Percentiles rank a stretch among this genome's conserved stretches.
phyloP scores from a whole-genome alignment of 371 early-diverging fungal genomes.

The Haplosporangium sp. region DNA sequence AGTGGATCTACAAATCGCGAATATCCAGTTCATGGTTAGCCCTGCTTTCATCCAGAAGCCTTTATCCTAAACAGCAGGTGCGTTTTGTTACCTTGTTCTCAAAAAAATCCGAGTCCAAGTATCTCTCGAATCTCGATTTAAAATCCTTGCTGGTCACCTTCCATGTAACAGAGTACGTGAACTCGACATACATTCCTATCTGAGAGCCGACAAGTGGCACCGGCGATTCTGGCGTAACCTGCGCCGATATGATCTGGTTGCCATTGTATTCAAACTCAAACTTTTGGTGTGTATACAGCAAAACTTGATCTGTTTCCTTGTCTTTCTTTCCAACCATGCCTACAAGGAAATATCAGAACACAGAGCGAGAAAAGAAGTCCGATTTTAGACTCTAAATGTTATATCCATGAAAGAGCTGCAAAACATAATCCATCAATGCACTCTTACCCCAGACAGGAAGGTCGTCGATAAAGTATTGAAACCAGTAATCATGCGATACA shows the following conservation, averaged over 20 bases:
- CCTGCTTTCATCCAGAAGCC: no score
- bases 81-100: conserved; percentile 69
- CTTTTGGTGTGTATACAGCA: conserved; percentile 72
- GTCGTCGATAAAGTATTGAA: conserved; percentile 80
- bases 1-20: conserved; percentile 73
- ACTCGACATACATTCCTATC: conserved; percentile 60
- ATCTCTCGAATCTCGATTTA: conserved; percentile 72
- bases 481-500: conserved; percentile 74
- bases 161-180: conserved; percentile 83
- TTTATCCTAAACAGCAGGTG: no score
- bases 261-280: conserved; percentile 73
- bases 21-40: not conserved
- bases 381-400: not conserved
- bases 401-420: not conserved
- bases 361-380: not conserved
- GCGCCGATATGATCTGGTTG: conserved; percentile 70
- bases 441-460: conserved; percentile 64
- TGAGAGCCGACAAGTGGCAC: conserved; percentile 50
- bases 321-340: conserved; percentile 59
- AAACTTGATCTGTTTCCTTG: conserved; percentile 32
- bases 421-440: not conserved
- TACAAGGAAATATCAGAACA: not conserved
- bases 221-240: conserved; percentile 56
- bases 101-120: conserved; percentile 77
- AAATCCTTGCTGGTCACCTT: conserved; percentile 64